Evolutionary conservation across 2,329 filamentous ascomycete species (phyloP), one percentile per base, ranked within the genome.

Genomic region (Trichophaea hybrida): DNA sequence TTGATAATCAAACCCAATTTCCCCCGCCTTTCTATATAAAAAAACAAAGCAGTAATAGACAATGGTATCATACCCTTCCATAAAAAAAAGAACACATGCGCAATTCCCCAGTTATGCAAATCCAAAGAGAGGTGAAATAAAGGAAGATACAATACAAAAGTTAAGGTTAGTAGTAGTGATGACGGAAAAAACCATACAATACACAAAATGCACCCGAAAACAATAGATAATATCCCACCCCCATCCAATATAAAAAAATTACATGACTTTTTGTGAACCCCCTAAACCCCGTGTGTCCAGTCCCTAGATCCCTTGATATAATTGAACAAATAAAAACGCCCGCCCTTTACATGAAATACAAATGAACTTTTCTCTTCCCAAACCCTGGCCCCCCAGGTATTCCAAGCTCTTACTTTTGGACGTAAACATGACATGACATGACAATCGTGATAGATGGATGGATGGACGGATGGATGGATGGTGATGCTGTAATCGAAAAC

Each of bases 361-460:
- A 46, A 46, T 59, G 40, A 60, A 59, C 63, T 65, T 63, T 65
- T 65, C 62, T 65, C 60, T 65, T 61, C 63, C 63, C 61, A 50
- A 49, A 57, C 53, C 58, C 59, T 59, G 59, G 61, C 53, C 59
- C 56, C 54, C 33, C n/a, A n/a, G 61, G 51, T 58, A 55, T 34
- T 58, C 33, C 32, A 37, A 49, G 37, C 31, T 32, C 31, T 15
- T 51, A 57, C 38, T 51, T 46, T 53, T 35, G 40, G 37, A 35
- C 53, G 63, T 49, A 56, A 55, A 56, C 34, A 58, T 53, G 43
- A 48, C 8, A 24, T 38, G 55, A 55, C 49, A 24, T 24, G 24
- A 24, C 24, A 24, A 24, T 24, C 24, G 24, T 24, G 24, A 24
- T 24, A 24, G 24, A 24, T 24, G 24, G 24, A 24, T 24, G 24